Base-by-base conservation (phyloP, 345 rosid species). In the Conringia planisiliqua region DNA sequence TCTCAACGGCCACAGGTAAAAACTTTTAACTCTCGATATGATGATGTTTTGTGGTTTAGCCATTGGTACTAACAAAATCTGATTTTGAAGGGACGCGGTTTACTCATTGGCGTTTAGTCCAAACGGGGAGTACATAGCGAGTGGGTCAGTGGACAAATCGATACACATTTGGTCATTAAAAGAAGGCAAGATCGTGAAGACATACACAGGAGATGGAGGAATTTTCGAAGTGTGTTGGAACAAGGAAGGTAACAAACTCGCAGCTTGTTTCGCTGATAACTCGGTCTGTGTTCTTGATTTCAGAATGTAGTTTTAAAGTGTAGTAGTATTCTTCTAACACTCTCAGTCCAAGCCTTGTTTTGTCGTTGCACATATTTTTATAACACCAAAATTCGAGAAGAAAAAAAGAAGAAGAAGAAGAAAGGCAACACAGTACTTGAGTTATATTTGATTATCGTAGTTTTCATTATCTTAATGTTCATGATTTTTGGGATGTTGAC, bases 31-130 rank as follows among this genome's bases (percentile, higher is more conserved):
- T 1, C 26, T 40, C 35, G 4, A 14, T 35, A 26, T 56, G 47
- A 46, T 74, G 35, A 32, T 55, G 20, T 1, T 47, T 48, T 47
- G 12, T 3, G 51, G 40, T 59, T 59, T 7, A 42, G 43, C 39
- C 48, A 18, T 29, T 68, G 48, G 17, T 42, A 42, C 9, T 68
- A 60, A 50, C 3, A 18, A 20, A 35, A 61, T 7, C 14, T 65
- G 30, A 18, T 24, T 13, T 35, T 66, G 67, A 80, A 96, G 98
- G 90, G 98, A 89, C 38, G 96, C 96, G 14, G 97, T 96, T 39
- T 96, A 90, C 80, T 89, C 99, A 0, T 86, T 96, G 30, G 99
- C 99, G 68, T 96, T 96, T 82, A 92, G 99, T 79, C 99, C 99
- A 35, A 92, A 90, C 40, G 98, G 98, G 12, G 97, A 96, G 81